Percentiles rank a stretch among this genome's conserved stretches.
Evolutionary conservation across 352 stramenopile species (phyloP).

Genomic region (Globisporangium spiculum): DNA sequence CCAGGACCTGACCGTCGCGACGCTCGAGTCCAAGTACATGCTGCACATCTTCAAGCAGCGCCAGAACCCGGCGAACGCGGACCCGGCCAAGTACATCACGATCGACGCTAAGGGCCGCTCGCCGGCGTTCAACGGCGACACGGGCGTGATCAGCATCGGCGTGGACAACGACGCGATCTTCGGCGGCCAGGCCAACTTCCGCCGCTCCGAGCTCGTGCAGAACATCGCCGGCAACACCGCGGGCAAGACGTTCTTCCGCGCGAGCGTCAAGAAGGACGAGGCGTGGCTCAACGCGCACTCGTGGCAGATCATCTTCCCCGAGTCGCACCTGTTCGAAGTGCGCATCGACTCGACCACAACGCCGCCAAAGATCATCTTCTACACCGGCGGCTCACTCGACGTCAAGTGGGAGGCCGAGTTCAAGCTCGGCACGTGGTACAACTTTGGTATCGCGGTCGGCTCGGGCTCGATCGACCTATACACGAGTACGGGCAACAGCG

Average conservation of each 20-base stretch:
- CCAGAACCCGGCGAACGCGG: constrained; percentile 34
- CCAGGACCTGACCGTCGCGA: constrained; percentile 48
- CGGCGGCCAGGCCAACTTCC: constrained; percentile 55
- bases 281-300: constrained; percentile 37
- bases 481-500: constrained; percentile 44
- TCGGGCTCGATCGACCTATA: constrained; percentile 44
- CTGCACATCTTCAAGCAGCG: constrained; percentile 68
- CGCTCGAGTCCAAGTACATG: constrained; percentile 55
- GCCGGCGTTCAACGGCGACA: constrained; percentile 58
- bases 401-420: constrained; percentile 58
- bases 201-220: constrained; percentile 69
- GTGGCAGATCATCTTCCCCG: constrained; percentile 61
- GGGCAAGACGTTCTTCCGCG: constrained; percentile 35
- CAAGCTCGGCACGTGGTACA: constrained; percentile 56
- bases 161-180: constrained; percentile 54
- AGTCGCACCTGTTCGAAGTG: constrained; percentile 63
- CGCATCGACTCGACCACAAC: constrained; percentile 50
- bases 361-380: constrained; percentile 54
- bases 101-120: constrained; percentile 33
- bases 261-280: constrained; percentile 47
- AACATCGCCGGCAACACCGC: constrained; percentile 25
- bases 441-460: constrained; percentile 57
- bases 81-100: constrained; percentile 52
- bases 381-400: constrained; percentile 40
- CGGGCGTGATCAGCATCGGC: constrained; percentile 48